Conservation (phyloP, 495 filamentous ascomycete species). For the Hyphodiscus hymeniophilus region DNA sequence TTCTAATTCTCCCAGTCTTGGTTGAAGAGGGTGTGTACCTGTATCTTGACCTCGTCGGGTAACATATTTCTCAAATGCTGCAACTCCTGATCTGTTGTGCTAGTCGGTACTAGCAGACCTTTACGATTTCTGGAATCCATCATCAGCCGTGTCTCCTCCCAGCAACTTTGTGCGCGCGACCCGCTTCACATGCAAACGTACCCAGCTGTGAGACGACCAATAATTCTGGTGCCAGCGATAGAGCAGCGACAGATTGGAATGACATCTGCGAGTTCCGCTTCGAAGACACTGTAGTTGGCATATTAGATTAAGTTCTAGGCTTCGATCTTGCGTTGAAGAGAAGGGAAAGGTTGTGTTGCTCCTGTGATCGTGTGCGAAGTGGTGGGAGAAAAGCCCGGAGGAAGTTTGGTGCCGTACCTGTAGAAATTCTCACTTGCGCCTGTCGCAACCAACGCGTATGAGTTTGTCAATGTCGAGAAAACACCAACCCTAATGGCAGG, state of each 20-base stretch:
- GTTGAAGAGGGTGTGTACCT: constrained; percentile 21
- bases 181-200: constrained; percentile 34
- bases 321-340: no score
- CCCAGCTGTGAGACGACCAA: constrained; percentile 92
- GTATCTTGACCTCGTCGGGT: constrained; percentile 82
- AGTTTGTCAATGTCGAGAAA: constrained; percentile 92
- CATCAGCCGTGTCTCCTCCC: not conserved
- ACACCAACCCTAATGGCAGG: constrained; percentile 70
- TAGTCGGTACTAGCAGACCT: constrained; percentile 90
- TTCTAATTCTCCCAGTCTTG: not conserved
- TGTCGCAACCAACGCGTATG: constrained; percentile 85
- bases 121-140: constrained; percentile 70
- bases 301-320: no score
- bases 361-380: not conserved
- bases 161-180: not conserved
- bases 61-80: constrained; percentile 92
- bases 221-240: constrained; percentile 93
- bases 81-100: constrained; percentile 95
- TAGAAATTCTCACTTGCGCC: constrained; percentile 99
- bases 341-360: not conserved
- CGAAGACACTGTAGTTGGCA: constrained; percentile 57
- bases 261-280: constrained; percentile 93
- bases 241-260: constrained; percentile 96
- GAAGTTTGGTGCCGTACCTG: constrained; percentile 39
- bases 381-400: not conserved